Evolutionary conservation across 768 basidiomycete species (phyloP).

Genomic region (Rhodotorula toruloides): DNA sequence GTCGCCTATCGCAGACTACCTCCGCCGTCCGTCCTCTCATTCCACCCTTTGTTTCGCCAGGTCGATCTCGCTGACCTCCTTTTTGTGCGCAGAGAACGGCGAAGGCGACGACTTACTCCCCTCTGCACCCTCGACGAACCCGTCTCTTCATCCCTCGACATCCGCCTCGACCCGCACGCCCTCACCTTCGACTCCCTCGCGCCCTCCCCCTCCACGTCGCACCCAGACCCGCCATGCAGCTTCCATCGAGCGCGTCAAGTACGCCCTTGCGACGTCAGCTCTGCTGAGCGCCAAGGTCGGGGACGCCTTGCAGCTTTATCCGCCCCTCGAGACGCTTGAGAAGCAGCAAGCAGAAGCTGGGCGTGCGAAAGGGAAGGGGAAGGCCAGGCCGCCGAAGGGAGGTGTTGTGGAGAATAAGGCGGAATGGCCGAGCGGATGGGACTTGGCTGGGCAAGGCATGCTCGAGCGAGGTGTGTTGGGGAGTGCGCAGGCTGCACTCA

Average conservation of each 20-base stretch:
- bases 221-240: background rate
- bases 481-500: background rate
- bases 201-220: background rate
- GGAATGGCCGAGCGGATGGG: conserved; percentile 17
- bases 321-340: conserved; percentile 8
- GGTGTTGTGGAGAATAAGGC: background rate
- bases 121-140: no score
- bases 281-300: conserved; percentile 21
- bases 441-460: conserved; percentile 5
- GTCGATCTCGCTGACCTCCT: no score
- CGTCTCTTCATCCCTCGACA: background rate
- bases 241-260: conserved; percentile 20
- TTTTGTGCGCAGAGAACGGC: no score
- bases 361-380: background rate
- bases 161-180: background rate
- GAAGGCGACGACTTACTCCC: no score
- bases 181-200: background rate
- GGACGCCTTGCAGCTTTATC: conserved; percentile 30
- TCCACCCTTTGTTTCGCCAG: no score
- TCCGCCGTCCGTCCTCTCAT: conserved; percentile 1
- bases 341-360: background rate
- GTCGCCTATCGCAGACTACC: conserved; percentile 7
- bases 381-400: no score
- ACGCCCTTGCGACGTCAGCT: conserved; percentile 25
- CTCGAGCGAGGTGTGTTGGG: background rate